phyloP scores from a whole-genome alignment of 2,329 filamentous ascomycete genomes.

The Fusarium nelsonii region DNA sequence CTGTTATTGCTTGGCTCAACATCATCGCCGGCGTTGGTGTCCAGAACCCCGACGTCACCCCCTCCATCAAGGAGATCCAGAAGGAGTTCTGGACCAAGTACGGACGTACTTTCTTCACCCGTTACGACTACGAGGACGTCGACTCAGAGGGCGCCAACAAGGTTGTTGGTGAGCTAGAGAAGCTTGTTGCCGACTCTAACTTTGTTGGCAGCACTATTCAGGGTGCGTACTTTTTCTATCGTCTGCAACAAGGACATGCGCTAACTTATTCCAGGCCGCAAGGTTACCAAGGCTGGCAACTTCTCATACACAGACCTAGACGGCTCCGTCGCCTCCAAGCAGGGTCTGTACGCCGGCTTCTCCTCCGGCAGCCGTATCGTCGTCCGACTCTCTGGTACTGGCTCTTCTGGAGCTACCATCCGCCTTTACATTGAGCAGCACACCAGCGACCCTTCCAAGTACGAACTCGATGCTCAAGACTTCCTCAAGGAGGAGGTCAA shows the following conservation, averaged over 20 bases:
- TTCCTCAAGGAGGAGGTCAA: constrained; percentile 92
- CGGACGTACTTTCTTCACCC: constrained; percentile 98
- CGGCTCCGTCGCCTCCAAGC: constrained; percentile 93
- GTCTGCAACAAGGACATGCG: not conserved
- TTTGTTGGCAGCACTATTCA: constrained; percentile 88
- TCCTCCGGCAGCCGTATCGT: constrained; percentile 95
- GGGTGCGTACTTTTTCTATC: constrained; percentile 60
- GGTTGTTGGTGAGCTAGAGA: constrained; percentile 83
- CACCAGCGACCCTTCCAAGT: constrained; percentile 82
- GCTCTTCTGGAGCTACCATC: constrained; percentile 95
- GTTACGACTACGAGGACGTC: constrained; percentile 97
- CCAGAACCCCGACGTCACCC: constrained; percentile 80
- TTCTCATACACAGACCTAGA: constrained; percentile 99
- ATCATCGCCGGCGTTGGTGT: constrained; percentile 95
- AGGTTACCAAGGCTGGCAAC: constrained; percentile 90
- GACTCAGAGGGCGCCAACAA: constrained; percentile 92
- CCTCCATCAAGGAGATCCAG: constrained; percentile 96
- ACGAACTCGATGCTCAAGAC: constrained; percentile 86
- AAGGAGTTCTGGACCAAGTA: constrained; percentile 97
- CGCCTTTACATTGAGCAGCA: constrained; percentile 98
- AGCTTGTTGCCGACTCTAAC: constrained; percentile 77
- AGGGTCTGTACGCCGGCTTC: constrained; percentile 95
- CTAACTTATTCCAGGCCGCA: constrained; percentile 68
- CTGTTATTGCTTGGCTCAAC: constrained; percentile 97
- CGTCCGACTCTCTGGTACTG: constrained; percentile 93